Conservation (phyloP, 306 rosid genomes). For the Macrotyloma uniflorum region DNA sequence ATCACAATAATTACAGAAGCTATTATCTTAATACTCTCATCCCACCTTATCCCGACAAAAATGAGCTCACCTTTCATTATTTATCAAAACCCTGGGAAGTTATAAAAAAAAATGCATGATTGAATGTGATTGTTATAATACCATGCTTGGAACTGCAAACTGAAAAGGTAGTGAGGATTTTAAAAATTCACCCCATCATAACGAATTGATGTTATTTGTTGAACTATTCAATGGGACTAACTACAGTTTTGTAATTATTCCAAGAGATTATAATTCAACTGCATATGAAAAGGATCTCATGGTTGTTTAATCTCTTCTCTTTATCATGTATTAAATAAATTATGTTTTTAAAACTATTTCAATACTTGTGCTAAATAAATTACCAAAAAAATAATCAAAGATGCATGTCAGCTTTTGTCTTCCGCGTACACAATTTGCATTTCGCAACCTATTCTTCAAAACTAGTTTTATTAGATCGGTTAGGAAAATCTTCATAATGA, state of each 20-base stretch:
- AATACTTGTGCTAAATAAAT: not conserved
- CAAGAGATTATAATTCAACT: not conserved
- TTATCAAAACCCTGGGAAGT: not conserved
- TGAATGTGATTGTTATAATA: conserved; percentile 21
- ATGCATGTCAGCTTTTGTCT: not conserved
- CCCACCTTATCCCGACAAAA: not conserved
- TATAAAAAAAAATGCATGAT: not conserved
- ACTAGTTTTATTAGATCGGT: too few relatives aligned
- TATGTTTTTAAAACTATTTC: not conserved
- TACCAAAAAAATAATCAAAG: too few relatives aligned
- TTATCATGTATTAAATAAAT: not conserved
- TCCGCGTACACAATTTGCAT: not conserved
- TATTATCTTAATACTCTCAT: not conserved
- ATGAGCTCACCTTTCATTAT: not conserved
- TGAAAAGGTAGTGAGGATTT: not conserved
- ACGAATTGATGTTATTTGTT: not conserved
- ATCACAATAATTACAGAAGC: not conserved
- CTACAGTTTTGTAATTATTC: not conserved
- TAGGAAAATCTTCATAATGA: too few relatives aligned
- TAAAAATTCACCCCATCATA: not conserved
- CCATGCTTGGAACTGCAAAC: not conserved
- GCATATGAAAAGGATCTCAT: not conserved
- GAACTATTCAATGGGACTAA: not conserved
- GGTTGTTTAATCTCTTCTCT: not conserved
- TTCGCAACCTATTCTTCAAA: too few relatives aligned